Evolutionary conservation across 139 green algal species (phyloP).

Genomic region (Chlamydomonas sp.): DNA sequence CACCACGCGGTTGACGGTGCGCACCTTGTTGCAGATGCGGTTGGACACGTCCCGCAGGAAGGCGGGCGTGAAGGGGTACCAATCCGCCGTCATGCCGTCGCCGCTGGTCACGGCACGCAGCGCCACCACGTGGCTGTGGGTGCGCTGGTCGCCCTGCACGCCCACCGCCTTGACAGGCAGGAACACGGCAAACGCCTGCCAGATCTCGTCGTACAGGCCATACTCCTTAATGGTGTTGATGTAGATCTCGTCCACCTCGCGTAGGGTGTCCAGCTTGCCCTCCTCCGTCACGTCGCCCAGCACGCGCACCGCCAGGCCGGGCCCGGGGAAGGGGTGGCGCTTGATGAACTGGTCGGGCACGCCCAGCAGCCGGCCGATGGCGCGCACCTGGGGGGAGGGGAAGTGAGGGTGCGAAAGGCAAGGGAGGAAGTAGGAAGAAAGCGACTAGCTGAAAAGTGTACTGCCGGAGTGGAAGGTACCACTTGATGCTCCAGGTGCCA

Average conservation of each 20-base stretch:
- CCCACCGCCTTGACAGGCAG: conserved; percentile 89
- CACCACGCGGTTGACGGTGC: conserved; percentile 94
- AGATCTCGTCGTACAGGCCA: conserved; percentile 99
- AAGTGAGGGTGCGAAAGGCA: too few species aligned
- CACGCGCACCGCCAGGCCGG: conserved; percentile 95
- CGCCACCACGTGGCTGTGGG: conserved; percentile 94
- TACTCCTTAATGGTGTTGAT: conserved; percentile 93
- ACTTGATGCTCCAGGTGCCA: too few species aligned
- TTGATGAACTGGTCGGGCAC: conserved; percentile 88
- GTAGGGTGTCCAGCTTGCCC: conserved; percentile 75
- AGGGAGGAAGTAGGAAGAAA: too few species aligned
- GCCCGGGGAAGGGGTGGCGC: conserved; percentile 97
- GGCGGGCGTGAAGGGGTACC: conserved; percentile 94
- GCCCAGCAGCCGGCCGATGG: conserved; percentile 74
- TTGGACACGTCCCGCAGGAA: conserved; percentile 92
- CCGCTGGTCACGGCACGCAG: conserved; percentile 87
- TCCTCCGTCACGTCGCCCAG: conserved; percentile 94
- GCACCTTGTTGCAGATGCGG: conserved; percentile 96
- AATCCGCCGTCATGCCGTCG: conserved; percentile 99
- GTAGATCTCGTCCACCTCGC: conserved; percentile 95
- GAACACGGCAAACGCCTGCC: conserved; percentile 99
- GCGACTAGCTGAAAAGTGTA: too few species aligned
- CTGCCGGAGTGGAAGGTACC: too few species aligned
- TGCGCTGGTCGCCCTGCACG: conserved; percentile 95
- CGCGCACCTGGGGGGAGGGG: conserved; percentile 63